These are phyloP conservation scores for Leptoxyphium fumago DNA, from an alignment of 2,329 filamentous ascomycete species.

Conservation along the genomic window DNA sequence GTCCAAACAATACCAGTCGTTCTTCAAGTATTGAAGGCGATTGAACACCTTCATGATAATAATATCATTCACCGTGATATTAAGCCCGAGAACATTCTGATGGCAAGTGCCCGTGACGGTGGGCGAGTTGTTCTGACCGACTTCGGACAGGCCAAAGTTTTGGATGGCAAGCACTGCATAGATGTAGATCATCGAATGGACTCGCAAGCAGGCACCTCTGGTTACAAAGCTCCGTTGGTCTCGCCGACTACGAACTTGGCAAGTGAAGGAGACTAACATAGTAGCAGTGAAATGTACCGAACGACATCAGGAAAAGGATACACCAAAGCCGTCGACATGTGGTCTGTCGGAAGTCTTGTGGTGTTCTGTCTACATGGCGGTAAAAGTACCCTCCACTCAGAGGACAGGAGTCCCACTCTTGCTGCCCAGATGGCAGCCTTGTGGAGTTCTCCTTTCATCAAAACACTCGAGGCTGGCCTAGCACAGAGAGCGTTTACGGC, in stretches of 20 bases:
- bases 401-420: conserved; percentile 13
- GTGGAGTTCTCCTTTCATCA: conserved; percentile 18
- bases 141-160: conserved; percentile 41
- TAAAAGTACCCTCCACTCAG: conserved; percentile 19
- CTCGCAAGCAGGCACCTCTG: conserved; percentile 43
- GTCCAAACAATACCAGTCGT: conserved; percentile 40
- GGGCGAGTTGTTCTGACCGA: conserved; percentile 44
- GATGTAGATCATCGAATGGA: conserved; percentile 7
- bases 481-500: conserved; percentile 16
- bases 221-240: conserved; percentile 45
- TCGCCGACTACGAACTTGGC: neutral
- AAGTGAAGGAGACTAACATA: neutral
- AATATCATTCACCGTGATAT: conserved; percentile 47
- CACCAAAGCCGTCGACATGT: conserved; percentile 45
- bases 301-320: conserved; percentile 29
- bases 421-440: no score
- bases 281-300: conserved; percentile 21
- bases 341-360: conserved; percentile 44
- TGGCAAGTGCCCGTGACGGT: conserved; percentile 37
- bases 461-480: conserved; percentile 18
- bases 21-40: conserved; percentile 40
- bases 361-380: conserved; percentile 35
- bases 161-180: conserved; percentile 16
- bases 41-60: conserved; percentile 42
- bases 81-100: conserved; percentile 49